Conservation (phyloP, 2,329 filamentous ascomycete species). For the Lecanosticta acicola region DNA sequence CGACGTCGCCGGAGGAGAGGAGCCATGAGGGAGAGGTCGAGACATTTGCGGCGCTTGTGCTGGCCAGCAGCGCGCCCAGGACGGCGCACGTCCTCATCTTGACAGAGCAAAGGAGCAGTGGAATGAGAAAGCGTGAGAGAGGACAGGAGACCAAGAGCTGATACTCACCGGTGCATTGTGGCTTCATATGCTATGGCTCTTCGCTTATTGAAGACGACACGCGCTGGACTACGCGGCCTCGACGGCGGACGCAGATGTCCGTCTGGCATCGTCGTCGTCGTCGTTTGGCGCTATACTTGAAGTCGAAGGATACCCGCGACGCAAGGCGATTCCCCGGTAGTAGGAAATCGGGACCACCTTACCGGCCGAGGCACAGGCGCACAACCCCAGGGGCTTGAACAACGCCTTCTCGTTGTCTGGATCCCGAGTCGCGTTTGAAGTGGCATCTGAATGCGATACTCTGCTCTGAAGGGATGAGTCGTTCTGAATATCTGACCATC, state of each 20-base stretch:
- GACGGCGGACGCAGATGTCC: too few species aligned
- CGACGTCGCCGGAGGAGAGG: constrained; percentile 12
- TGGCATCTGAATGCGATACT: too few species aligned
- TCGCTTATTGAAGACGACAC: too few species aligned
- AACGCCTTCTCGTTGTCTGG: too few species aligned
- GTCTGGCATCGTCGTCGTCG: neutral
- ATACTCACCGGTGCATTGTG: neutral
- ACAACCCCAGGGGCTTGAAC: too few species aligned
- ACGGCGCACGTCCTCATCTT: neutral
- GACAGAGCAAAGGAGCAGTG: neutral
- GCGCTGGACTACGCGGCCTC: neutral
- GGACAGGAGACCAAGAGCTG: neutral
- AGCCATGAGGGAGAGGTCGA: constrained; percentile 8
- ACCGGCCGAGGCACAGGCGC: too few species aligned
- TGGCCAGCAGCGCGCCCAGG: constrained; percentile 7
- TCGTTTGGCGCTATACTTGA: neutral
- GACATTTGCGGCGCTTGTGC: constrained; percentile 2
- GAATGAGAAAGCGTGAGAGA: neutral
- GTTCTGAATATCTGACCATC: too few species aligned
- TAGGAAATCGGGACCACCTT: neutral
- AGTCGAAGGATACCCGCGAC: neutral
- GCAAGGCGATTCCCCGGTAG: neutral
- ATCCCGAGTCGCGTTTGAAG: too few species aligned
- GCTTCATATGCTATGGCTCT: neutral
- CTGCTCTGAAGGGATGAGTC: too few species aligned